Conservation (phyloP, 2,329 filamentous ascomycete species). For the Colletotrichum spinosum region DNA sequence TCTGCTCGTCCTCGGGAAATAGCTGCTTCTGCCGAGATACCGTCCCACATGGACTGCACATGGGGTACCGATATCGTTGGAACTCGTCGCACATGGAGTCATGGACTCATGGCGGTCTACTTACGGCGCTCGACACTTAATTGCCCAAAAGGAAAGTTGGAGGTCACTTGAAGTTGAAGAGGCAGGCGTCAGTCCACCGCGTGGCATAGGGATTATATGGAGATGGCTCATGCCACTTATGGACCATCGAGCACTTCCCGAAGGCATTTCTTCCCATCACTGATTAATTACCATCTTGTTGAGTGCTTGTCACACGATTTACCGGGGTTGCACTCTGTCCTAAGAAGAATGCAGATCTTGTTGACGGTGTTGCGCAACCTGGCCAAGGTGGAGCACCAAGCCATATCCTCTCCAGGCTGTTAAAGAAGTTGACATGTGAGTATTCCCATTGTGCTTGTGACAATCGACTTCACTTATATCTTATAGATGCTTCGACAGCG, state of each 20-base stretch:
- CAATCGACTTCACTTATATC: not conserved
- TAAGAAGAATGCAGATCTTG: constrained; percentile 19
- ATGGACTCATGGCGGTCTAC: too few relatives aligned
- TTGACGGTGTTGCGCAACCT: constrained; percentile 9
- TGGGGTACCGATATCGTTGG: too few relatives aligned
- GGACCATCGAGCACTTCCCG: too few relatives aligned
- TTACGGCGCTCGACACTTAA: not conserved
- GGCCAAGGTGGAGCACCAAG: constrained; percentile 2
- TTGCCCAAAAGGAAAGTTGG: constrained; percentile 11
- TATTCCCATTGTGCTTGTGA: not conserved
- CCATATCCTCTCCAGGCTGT: constrained; percentile 8
- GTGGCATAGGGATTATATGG: not conserved
- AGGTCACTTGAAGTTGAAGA: not conserved
- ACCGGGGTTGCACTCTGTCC: too few relatives aligned
- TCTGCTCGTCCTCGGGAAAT: too few relatives aligned
- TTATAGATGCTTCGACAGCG: constrained; percentile 9
- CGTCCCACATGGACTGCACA: not conserved
- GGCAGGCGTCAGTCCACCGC: not conserved
- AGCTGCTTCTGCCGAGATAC: too few relatives aligned
- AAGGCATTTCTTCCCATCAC: too few relatives aligned
- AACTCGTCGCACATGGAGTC: too few relatives aligned
- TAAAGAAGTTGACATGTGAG: constrained; percentile 4
- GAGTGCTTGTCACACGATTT: too few relatives aligned
- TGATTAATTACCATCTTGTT: too few relatives aligned
- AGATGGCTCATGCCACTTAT: too few relatives aligned